Conservation (phyloP, 2,329 filamentous ascomycete species). For the Sporothrix humicola region DNA sequence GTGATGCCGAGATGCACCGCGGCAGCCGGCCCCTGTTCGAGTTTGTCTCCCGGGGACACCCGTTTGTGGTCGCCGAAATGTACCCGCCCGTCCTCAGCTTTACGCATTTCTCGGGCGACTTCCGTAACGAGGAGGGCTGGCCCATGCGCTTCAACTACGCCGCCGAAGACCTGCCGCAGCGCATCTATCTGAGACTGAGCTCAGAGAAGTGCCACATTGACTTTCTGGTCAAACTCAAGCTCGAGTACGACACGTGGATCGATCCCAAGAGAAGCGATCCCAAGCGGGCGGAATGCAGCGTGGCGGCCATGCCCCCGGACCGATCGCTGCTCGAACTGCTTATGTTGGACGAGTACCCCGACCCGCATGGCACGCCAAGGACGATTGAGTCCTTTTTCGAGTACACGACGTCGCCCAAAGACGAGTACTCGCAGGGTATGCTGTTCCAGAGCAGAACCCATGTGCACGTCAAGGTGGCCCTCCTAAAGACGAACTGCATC, state of each 20-base stretch:
- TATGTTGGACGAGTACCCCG: background rate
- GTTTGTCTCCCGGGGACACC: background rate
- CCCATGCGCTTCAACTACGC: background rate
- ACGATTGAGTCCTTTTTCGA: background rate
- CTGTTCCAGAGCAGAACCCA: no score
- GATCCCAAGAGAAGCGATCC: background rate
- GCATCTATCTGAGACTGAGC: background rate
- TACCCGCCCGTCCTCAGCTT: background rate
- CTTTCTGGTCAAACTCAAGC: background rate
- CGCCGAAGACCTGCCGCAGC: background rate
- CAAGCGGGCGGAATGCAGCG: background rate
- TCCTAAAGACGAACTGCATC: background rate
- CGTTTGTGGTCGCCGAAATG: background rate
- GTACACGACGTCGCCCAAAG: background rate
- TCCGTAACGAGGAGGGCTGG: background rate
- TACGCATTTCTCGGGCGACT: background rate
- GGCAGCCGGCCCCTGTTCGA: background rate
- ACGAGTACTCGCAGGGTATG: no score
- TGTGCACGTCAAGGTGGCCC: background rate
- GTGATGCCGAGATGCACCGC: background rate
- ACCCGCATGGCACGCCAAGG: background rate
- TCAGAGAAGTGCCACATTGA: background rate
- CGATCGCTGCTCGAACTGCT: background rate
- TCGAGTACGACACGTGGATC: background rate
- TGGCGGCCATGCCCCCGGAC: background rate